Evolutionary conservation across 345 rosid species (phyloP).

Genomic region (Geranium rotundifolium): DNA sequence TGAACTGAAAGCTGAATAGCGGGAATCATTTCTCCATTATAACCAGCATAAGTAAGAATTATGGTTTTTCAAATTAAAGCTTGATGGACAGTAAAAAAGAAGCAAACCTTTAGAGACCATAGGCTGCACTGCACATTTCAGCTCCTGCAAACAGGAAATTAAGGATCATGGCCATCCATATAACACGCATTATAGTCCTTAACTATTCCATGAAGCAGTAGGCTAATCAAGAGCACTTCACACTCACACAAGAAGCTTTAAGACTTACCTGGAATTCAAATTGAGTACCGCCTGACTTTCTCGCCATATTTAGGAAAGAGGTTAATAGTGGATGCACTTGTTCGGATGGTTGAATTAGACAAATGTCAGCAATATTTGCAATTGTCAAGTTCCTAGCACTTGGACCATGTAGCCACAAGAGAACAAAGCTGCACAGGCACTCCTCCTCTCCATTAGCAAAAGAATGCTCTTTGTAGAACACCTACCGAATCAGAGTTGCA

Average conservation of each 20-base stretch:
- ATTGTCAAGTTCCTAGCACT: background rate
- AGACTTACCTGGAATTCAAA: slow-evolving; percentile 9
- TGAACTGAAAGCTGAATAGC: background rate
- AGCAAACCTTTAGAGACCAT: slow-evolving; percentile 18
- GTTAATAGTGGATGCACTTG: slow-evolving; percentile 9
- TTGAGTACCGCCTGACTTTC: background rate
- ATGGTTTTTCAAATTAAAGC: background rate
- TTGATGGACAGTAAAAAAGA: background rate
- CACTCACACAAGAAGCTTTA: background rate
- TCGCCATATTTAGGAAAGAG: slow-evolving; percentile 15
- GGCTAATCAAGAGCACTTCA: background rate
- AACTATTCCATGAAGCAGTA: background rate
- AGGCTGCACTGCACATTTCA: slow-evolving; percentile 7
- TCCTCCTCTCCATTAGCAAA: slow-evolving; percentile 24
- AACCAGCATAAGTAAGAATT: background rate
- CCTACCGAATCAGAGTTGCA: slow-evolving; percentile 12
- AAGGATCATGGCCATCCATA: slow-evolving; percentile 1
- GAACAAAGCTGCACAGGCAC: slow-evolving; percentile 28
- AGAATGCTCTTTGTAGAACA: slow-evolving; percentile 18
- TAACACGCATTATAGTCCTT: background rate
- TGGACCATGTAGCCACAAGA: slow-evolving; percentile 42
- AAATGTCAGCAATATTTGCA: slow-evolving; percentile 28
- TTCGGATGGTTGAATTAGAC: slow-evolving; percentile 15
- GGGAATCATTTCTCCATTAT: background rate
- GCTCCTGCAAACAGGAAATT: slow-evolving; percentile 14